Evolutionary conservation across 169 alveolate species (phyloP), one percentile per base, ranked within the genome.

Genomic region (Neospora caninum): DNA sequence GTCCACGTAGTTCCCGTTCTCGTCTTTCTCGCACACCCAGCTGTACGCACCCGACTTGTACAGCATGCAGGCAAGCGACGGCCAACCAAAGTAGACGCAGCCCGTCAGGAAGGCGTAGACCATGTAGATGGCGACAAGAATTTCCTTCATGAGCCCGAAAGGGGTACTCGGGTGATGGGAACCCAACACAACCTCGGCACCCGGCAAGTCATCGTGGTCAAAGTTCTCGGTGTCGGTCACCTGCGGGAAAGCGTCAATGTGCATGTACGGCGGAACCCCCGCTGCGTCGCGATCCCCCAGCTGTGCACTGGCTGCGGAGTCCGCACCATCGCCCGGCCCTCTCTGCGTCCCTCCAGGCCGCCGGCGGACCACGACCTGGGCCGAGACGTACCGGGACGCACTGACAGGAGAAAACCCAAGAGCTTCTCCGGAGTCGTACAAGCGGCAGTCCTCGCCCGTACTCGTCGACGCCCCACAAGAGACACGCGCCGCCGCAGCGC

Each of bases 51-150:
- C 95, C n/a, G 93, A 88, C 78, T 22, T 2, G 45, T 87, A 80
- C 82, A 93, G 70, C 95, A 93, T 93, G 73, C 43, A 38, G n/a
- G 93, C 29, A 34, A 93, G 87, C 31, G 93, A 54, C 16, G 87
- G 95, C 94, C 94, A 93, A 39, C 95, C 95, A 88, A 88, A 93
- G 91, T 93, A 93, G 31, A 93, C 95, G 53, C 94, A 88, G 67
- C 92, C 95, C 13, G 95, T 93, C 13, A 93, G 88, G 31, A 87
- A 80, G 38, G 92, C 93, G 53, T 73, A 86, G 38, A 73, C 27
- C 91, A 93, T 88, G 84, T 93, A 93, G 43, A 87, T 45, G 39
- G 43, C 27, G 34, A 93, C 70, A 36, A 93, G 91, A 22, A 70
- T 27, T n/a, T 78, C 73, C 54, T 91, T 91, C 36, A 70, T 67